Evolutionary conservation across 169 alveolate genomes (phyloP), one percentile per base, ranked within the genome.

Genomic region (Eimeria zaria): DNA sequence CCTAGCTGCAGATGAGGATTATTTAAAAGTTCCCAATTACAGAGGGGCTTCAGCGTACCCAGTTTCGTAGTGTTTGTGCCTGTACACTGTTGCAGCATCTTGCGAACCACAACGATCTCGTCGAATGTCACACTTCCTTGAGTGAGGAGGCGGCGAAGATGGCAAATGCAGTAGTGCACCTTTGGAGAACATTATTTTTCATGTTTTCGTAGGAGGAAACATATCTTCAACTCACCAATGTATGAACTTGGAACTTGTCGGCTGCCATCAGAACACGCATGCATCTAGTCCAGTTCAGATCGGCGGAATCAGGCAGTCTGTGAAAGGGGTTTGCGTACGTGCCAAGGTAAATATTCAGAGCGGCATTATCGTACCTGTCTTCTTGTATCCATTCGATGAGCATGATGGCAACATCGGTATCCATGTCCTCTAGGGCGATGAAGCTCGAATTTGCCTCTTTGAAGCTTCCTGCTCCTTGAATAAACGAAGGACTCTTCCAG

Each of bases 311-410:
- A 36, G 96, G 96, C n/a, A 93, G 64, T 74, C 96, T 93, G 87
- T 55, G 11, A 62, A 53, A 36, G 30, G 0, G 36, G 22, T 55
- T 36, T 8, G 48, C n/a, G 14, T 36, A 22, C 74, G 64, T 36
- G 8, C 8, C 53, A 60, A 20, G 39, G 81, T 33, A 41, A 87
- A 22, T 14, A 46, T n/a, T 39, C 27, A 58, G 46, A 51, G 48
- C 44, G 33, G 33, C 39, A 53, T 39, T 51, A 53, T 5, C 93
- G 36, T 51, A 81, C 96, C 94, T 93, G 80, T 93, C 96, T n/a
- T 88, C 90, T 71, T 93, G 96, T 33, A 93, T 93, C 96, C 96
- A 93, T 27, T 83, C 89, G 48, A 93, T 80, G 64, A 93, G 96
- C 46, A 93, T 88, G 46, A 83, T 41, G 83, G 96, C 96, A 53